These are phyloP conservation scores for Hyaloscypha hepaticicola DNA, from an alignment of 495 filamentous ascomycete species.

Conservation along the genomic window DNA sequence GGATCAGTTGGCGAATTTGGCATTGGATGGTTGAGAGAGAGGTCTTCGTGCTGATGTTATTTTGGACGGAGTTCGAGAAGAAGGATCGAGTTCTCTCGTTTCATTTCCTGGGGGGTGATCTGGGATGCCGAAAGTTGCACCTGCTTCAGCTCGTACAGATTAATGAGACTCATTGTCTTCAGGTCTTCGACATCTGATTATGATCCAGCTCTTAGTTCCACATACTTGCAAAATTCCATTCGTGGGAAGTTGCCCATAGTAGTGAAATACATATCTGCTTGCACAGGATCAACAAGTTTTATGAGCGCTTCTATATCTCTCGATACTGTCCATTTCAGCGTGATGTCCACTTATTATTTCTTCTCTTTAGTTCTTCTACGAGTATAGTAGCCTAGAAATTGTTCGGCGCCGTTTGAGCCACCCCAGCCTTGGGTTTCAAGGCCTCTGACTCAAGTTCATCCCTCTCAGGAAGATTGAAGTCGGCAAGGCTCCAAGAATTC, in stretches of 20 bases:
- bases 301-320: background rate
- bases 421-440: background rate
- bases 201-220: too few relatives aligned
- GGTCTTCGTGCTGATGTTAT: background rate
- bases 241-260: background rate
- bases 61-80: background rate
- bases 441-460: background rate
- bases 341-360: background rate
- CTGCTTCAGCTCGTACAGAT: too few relatives aligned
- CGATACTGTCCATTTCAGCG: background rate
- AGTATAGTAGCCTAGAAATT: background rate
- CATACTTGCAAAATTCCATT: background rate
- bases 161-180: too few relatives aligned
- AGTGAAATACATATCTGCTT: background rate
- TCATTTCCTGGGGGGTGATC: background rate
- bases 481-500: background rate
- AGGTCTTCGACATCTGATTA: too few relatives aligned
- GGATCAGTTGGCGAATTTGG: background rate
- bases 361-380: background rate
- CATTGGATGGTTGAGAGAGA: background rate
- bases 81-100: background rate
- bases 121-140: too few relatives aligned
- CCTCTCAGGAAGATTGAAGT: background rate
- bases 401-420: background rate
- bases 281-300: background rate